These are phyloP conservation scores for Trichoderma parareesei DNA, from an alignment of 495 filamentous ascomycete genomes.

Conservation along the genomic window DNA sequence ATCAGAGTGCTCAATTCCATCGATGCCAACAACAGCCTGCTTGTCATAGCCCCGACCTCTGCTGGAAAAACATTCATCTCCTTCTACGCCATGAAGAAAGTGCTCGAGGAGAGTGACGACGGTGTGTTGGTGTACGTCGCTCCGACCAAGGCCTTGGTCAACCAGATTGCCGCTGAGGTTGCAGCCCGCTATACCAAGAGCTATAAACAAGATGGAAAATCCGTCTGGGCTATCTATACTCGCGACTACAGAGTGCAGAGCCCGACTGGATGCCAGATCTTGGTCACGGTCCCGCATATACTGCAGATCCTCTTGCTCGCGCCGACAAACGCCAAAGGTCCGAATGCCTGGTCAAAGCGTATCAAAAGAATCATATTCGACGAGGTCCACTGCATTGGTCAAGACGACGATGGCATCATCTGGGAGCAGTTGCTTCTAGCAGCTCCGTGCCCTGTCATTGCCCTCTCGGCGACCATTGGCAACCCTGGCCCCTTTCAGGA, in stretches of 20 bases:
- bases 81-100: constrained; percentile 75
- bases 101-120: constrained; percentile 57
- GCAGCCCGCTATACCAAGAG: constrained; percentile 62
- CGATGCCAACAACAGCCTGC: constrained; percentile 57
- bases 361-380: constrained; percentile 74
- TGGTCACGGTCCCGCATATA: constrained; percentile 71
- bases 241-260: constrained; percentile 65
- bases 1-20: constrained; percentile 63
- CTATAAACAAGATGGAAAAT: constrained; percentile 46
- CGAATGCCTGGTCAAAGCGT: constrained; percentile 50
- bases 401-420: constrained; percentile 67
- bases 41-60: constrained; percentile 71
- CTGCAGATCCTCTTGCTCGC: constrained; percentile 71
- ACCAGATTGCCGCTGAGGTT: constrained; percentile 74
- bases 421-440: constrained; percentile 75
- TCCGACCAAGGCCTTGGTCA: constrained; percentile 75
- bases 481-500: constrained; percentile 62
- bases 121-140: constrained; percentile 69
- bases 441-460: constrained; percentile 70
- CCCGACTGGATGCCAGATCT: constrained; percentile 59
- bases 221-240: constrained; percentile 74
- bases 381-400: constrained; percentile 74
- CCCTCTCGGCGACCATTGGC: constrained; percentile 71
- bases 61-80: constrained; percentile 53
- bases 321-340: constrained; percentile 50